Percentiles rank a stretch among this genome's conserved stretches.
These are phyloP conservation scores for Cytospora piceicola DNA, from an alignment of 2,329 filamentous ascomycete genomes.

Conservation along the genomic window DNA sequence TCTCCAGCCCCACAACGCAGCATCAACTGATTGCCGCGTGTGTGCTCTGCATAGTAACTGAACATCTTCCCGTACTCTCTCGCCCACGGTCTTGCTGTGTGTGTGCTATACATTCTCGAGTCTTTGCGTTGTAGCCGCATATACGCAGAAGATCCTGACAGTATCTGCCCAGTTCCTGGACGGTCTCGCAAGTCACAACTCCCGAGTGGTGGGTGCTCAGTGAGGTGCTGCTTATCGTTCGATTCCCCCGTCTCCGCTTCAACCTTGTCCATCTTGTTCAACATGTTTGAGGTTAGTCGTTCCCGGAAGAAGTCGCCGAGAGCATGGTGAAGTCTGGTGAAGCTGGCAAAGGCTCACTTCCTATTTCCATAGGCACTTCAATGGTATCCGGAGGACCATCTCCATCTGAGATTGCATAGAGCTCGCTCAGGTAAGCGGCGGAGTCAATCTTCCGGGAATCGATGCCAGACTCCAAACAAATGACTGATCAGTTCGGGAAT, in stretches of 20 bases:
- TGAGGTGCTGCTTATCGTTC: neutral
- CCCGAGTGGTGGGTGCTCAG: neutral
- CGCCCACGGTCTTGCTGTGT: neutral
- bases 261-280: neutral
- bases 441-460: neutral
- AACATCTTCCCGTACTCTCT: neutral
- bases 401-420: constrained; percentile 80
- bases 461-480: too few relatives aligned
- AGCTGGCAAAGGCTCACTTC: neutral
- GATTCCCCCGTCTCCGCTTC: neutral
- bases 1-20: neutral
- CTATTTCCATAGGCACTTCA: constrained; percentile 38
- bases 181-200: neutral
- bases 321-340: neutral
- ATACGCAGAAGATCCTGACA: neutral
- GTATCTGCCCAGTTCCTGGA: neutral
- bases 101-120: neutral
- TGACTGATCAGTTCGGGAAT: too few relatives aligned
- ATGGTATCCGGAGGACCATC: constrained; percentile 67
- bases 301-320: too few relatives aligned
- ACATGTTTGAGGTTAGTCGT: constrained; percentile 28
- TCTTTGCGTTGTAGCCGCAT: neutral
- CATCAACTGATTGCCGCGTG: neutral
- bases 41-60: neutral
- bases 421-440: constrained; percentile 62